Conservation (phyloP, 352 stramenopile genomes). For the Globisporangium cystogenes region DNA sequence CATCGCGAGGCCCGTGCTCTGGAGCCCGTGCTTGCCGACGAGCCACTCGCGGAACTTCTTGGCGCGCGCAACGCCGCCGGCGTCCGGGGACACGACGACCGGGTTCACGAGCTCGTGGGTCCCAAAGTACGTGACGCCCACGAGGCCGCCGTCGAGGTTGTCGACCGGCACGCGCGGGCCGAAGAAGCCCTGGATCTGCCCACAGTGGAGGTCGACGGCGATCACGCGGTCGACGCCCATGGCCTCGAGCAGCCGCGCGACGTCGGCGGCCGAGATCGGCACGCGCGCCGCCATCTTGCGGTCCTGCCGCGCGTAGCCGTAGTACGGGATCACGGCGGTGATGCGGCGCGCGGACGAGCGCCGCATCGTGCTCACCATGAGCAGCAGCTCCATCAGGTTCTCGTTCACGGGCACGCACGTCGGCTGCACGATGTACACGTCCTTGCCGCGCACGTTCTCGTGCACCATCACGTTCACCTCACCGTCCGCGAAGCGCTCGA, state of each 20-base stretch:
- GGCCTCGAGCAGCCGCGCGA: conserved; percentile 80
- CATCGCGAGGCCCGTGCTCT: conserved; percentile 98
- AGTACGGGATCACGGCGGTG: conserved; percentile 98
- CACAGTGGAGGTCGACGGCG: conserved; percentile 83
- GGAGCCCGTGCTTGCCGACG: conserved; percentile 95
- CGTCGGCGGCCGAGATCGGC: conserved; percentile 94
- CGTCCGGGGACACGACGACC: conserved; percentile 99
- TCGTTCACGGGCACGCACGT: conserved; percentile 99
- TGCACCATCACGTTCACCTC: conserved; percentile 99
- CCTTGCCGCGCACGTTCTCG: conserved; percentile 99
- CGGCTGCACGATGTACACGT: conserved; percentile 99
- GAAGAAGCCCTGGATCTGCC: conserved; percentile 97
- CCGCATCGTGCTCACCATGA: conserved; percentile 97
- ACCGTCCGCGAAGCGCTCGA: conserved; percentile 98
- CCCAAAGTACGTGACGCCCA: conserved; percentile 94
- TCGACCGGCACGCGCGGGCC: conserved; percentile 98
- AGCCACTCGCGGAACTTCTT: conserved; percentile 99
- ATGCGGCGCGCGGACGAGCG: conserved; percentile 97
- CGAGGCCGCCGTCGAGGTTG: conserved; percentile 95
- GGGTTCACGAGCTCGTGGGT: conserved; percentile 98
- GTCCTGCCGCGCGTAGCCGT: conserved; percentile 89
- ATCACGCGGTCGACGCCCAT: conserved; percentile 89
- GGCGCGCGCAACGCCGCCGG: conserved; percentile 97
- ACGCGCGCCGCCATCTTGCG: conserved; percentile 93
- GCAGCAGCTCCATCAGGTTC: conserved; percentile 99